Conservation (phyloP, 108 stramenopile species). For the Schizochytrium sp. region DNA sequence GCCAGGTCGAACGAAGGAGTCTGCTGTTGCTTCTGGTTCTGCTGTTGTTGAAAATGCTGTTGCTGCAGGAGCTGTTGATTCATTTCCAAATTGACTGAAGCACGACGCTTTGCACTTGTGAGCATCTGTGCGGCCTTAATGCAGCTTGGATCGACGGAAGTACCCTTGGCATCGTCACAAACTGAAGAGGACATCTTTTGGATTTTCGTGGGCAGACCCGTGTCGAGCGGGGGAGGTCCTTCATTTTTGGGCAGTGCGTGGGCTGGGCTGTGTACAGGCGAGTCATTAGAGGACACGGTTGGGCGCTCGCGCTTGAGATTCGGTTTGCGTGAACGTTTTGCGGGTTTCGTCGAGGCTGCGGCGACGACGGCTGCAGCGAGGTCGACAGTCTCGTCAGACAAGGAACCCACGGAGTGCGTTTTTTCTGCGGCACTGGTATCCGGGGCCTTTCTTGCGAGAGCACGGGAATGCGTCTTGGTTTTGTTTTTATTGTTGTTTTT, state of each 20-base stretch:
- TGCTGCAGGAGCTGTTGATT: no score
- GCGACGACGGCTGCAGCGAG: neutral
- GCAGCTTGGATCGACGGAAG: neutral
- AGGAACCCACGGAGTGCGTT: neutral
- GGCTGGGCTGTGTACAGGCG: neutral
- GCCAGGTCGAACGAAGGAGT: no score
- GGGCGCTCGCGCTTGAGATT: neutral
- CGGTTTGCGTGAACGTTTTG: neutral
- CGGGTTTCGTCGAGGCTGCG: neutral
- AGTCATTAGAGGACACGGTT: neutral
- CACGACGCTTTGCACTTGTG: neutral
- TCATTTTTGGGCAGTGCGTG: neutral
- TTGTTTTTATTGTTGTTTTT: no score
- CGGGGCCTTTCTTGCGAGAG: no score
- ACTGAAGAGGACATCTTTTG: neutral
- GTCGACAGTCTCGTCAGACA: neutral
- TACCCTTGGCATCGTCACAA: neutral
- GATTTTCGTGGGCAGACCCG: neutral
- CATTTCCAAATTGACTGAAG: neutral
- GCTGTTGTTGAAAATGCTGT: no score
- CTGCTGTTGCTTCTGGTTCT: no score
- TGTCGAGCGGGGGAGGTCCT: neutral
- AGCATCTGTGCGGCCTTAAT: neutral
- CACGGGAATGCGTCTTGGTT: no score
- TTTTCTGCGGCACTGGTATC: neutral